Conservation (phyloP, 2,329 filamentous ascomycete species). For the Stemphylium lycopersici region DNA sequence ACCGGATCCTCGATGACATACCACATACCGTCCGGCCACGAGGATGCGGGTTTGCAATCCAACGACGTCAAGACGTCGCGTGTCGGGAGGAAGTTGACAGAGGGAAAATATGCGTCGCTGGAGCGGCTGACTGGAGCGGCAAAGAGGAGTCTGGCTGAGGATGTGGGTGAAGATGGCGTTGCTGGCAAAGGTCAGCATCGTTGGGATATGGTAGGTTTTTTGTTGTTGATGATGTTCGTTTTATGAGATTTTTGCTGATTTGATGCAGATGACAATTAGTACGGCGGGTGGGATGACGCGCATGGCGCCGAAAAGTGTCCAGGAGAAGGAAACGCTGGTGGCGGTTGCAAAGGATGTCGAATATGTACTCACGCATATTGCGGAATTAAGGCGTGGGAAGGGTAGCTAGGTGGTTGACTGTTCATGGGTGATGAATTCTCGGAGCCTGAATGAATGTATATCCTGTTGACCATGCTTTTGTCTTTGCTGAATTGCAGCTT, state of each 20-base stretch:
- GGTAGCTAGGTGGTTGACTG: not conserved
- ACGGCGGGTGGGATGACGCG: slow-evolving; percentile 65
- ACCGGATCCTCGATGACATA: slow-evolving; percentile 14
- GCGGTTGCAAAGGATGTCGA: slow-evolving; percentile 29
- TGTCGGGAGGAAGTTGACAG: slow-evolving; percentile 57
- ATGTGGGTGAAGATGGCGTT: not conserved
- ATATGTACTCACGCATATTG: slow-evolving; percentile 23
- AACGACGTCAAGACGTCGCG: slow-evolving; percentile 35
- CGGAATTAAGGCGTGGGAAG: slow-evolving; percentile 9
- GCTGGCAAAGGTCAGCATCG: slow-evolving; percentile 46
- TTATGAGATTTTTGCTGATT: too few relatives aligned
- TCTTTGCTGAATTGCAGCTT: too few relatives aligned
- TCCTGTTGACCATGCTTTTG: too few relatives aligned
- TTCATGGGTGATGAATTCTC: not conserved
- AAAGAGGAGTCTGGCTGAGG: not conserved
- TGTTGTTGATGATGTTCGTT: too few relatives aligned
- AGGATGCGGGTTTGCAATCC: slow-evolving; percentile 9
- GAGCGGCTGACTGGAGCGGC: slow-evolving; percentile 51
- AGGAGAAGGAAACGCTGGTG: slow-evolving; percentile 16
- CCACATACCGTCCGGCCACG: not conserved
- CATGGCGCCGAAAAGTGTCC: slow-evolving; percentile 60
- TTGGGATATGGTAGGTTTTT: slow-evolving; percentile 68
- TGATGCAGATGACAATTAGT: slow-evolving; percentile 71
- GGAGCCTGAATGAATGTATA: too few relatives aligned
- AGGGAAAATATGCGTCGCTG: slow-evolving; percentile 68